Conservation (phyloP, 164 flowering plant genomes). For the Kalanchoe fedtschenkoi region DNA sequence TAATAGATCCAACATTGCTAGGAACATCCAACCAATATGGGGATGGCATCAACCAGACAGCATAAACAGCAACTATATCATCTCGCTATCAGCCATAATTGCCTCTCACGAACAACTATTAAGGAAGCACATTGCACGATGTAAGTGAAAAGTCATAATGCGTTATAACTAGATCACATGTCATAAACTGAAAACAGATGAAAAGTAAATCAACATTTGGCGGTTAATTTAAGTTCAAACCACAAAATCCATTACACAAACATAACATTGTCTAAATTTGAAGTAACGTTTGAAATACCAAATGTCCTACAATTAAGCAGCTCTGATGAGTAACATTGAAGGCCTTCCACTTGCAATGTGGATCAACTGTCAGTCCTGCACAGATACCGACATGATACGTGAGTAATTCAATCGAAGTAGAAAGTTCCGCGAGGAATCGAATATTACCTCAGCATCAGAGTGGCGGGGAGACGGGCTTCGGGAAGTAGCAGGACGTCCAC, state of each 20-base stretch:
- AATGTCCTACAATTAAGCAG: not conserved
- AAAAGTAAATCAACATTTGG: not conserved
- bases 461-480: conserved; percentile 46
- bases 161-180: not conserved
- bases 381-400: not conserved
- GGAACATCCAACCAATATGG: not conserved
- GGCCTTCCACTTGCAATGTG: not conserved
- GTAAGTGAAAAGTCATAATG: too few species aligned
- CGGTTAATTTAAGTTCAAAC: not conserved
- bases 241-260: not conserved
- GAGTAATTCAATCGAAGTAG: not conserved
- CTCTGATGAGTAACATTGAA: not conserved
- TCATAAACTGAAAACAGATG: not conserved
- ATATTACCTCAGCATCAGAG: conserved; percentile 50
- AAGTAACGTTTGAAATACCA: not conserved
- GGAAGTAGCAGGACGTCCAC: conserved; percentile 36
- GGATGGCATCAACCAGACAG: conserved; percentile 8
- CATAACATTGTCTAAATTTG: not conserved
- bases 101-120: conserved; percentile 17
- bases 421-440: conserved; percentile 5
- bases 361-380: not conserved
- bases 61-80: conserved; percentile 22
- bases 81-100: conserved; percentile 20
- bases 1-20: not conserved
- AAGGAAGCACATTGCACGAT: conserved; percentile 5